A percentile compares a stretch with the other conserved stretches of the same genome.
These are phyloP conservation scores for Dryas octopetala DNA, from an alignment of 306 rosid genomes.

Conservation along the genomic window DNA sequence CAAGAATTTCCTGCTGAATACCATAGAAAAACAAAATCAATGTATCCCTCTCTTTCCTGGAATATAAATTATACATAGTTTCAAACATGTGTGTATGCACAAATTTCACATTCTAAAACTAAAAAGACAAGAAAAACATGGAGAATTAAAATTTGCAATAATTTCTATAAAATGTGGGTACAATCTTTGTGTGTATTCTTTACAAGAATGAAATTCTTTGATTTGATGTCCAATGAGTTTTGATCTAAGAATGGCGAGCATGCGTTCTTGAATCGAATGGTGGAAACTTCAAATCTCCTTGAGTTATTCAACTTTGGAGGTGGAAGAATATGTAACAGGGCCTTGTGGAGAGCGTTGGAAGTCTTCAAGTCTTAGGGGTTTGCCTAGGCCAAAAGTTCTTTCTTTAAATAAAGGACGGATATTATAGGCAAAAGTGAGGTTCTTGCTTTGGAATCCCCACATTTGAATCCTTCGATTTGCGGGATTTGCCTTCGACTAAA, in stretches of 20 bases:
- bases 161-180: background rate
- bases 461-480: too few relatives aligned
- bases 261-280: too few relatives aligned
- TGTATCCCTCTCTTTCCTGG: background rate
- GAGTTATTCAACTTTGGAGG: too few relatives aligned
- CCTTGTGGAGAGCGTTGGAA: too few relatives aligned
- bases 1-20: slow-evolving; percentile 44
- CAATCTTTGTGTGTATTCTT: background rate
- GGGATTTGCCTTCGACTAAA: background rate
- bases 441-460: background rate
- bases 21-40: slow-evolving; percentile 1
- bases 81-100: background rate
- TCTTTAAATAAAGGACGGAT: too few relatives aligned
- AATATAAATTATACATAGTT: background rate
- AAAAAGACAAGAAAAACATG: background rate
- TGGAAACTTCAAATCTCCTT: too few relatives aligned
- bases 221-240: too few relatives aligned
- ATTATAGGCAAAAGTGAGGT: background rate
- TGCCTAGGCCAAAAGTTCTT: too few relatives aligned
- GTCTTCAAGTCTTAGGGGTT: too few relatives aligned
- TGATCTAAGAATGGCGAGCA: too few relatives aligned
- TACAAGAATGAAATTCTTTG: background rate
- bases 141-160: too few relatives aligned
- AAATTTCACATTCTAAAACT: background rate
- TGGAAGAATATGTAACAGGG: too few relatives aligned